These are phyloP conservation scores for Aspergillus vadensis DNA, from an alignment of 2,329 filamentous ascomycete species.

Conservation along the genomic window DNA sequence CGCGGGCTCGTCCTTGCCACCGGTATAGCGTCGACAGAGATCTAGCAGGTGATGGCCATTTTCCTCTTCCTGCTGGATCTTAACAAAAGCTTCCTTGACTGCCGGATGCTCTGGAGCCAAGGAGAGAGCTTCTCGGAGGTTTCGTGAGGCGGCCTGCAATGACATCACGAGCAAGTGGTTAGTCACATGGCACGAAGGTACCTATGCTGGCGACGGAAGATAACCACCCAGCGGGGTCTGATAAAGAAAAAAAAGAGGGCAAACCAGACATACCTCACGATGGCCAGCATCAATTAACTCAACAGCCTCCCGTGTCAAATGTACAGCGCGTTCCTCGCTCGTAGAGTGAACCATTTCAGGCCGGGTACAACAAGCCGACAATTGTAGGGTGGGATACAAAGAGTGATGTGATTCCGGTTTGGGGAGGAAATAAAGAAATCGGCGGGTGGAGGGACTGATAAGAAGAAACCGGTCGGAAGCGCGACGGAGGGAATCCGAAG, in stretches of 20 bases:
- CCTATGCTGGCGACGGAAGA: conserved; percentile 3
- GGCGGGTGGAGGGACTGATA: neutral
- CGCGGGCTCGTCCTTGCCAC: conserved; percentile 45
- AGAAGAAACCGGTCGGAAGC: neutral
- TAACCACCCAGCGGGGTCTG: neutral
- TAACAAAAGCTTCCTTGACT: conserved; percentile 49
- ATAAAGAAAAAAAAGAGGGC: neutral
- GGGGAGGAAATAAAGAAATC: neutral
- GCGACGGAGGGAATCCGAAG: conserved; percentile 13
- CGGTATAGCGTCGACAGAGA: conserved; percentile 47
- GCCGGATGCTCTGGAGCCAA: conserved; percentile 48
- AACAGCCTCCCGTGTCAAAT: conserved; percentile 50
- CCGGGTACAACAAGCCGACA: conserved; percentile 20
- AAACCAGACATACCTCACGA: conserved; percentile 42
- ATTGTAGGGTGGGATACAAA: conserved; percentile 15
- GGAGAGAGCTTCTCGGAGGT: conserved; percentile 52
- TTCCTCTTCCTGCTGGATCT: conserved; percentile 47
- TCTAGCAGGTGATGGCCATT: conserved; percentile 47
- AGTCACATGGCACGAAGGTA: conserved; percentile 13
- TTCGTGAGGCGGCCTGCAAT: conserved; percentile 48
- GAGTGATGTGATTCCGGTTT: conserved; percentile 5
- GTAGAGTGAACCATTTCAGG: conserved; percentile 47
- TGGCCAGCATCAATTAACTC: conserved; percentile 49
- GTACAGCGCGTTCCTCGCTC: conserved; percentile 49
- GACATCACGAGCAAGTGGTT: conserved; percentile 13